Base-by-base conservation (phyloP, 768 basidiomycete species). In the Sporobolomyces pararoseus region DNA sequence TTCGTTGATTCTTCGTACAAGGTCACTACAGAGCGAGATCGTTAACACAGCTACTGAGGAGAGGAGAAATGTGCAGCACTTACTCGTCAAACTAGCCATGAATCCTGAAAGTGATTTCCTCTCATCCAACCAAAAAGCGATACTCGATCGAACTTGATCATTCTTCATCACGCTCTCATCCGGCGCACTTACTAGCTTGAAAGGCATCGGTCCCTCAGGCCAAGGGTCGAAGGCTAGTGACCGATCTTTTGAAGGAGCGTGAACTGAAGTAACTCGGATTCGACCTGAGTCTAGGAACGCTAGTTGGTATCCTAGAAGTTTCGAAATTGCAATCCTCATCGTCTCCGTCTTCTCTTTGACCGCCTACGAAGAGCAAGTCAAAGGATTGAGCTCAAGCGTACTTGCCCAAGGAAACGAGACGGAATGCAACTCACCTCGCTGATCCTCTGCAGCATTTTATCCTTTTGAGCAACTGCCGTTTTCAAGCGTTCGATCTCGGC, bases 241-340 rank as follows among this genome's bases (percentile, higher is more conserved):
- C 34, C 73, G 72, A 29, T 71, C 72, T 50, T 76, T 70, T 19
- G 50, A 59, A 13, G 68, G 85, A 71, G 96, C 93, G 80, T 88
- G 97, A 75, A 90, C 84, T n/a, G 88, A 89, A 7, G 92, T 94
- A 69, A 96, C 86, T 27, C 90, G 85, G 57, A 97, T 88, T 74
- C 91, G 87, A 0, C 93, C 94, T 59, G 91, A 91, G 21, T 89
- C 89, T 77, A 90, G 90, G 78, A 97, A 96, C 2, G 88, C 87
- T 58, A 97, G 85, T 76, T 95, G 91, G 77, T 92, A 87, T 9
- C 94, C 95, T 0, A 97, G 84, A 57, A 98, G 88, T 0, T 89
- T 87, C 6, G 88, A 87, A 68, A 97, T 89, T 9, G 92, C 88
- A 77, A 94, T 90, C 46, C 90, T 86, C 82, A 98, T 95, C 77